Evolutionary conservation across 768 basidiomycete species (phyloP).

Genomic region (Rhizopogon rudus): DNA sequence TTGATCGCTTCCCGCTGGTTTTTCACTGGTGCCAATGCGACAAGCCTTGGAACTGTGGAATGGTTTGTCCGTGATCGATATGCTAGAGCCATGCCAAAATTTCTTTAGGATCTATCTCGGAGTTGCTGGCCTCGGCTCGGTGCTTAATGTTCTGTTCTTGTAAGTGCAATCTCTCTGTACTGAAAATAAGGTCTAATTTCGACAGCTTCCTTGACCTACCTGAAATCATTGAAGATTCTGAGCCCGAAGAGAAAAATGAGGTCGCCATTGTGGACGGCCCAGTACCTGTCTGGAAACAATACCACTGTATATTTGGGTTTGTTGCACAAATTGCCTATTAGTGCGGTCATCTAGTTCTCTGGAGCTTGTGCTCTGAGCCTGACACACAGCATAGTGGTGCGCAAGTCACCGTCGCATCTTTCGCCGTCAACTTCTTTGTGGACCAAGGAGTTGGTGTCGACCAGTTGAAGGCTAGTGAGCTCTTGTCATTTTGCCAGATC

Average conservation of each 20-base stretch:
- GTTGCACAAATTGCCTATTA: conserved; percentile 67
- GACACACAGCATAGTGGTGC: conserved; percentile 38
- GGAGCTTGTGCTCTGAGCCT: neutral
- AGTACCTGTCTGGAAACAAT: conserved; percentile 65
- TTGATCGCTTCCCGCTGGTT: conserved; percentile 74
- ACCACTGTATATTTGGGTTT: conserved; percentile 65
- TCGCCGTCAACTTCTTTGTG: conserved; percentile 64
- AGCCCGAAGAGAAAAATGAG: conserved; percentile 41
- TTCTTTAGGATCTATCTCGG: conserved; percentile 60
- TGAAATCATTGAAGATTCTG: conserved; percentile 66
- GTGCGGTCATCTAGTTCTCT: conserved; percentile 29
- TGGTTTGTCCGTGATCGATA: conserved; percentile 31
- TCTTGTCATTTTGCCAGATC: conserved; percentile 70
- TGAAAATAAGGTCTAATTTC: conserved; percentile 1
- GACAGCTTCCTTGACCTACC: conserved; percentile 57
- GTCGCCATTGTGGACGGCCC: conserved; percentile 35
- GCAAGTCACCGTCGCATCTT: conserved; percentile 59
- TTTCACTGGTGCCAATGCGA: conserved; percentile 60
- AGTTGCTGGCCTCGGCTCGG: conserved; percentile 57
- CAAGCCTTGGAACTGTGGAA: conserved; percentile 60
- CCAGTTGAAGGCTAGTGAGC: conserved; percentile 48
- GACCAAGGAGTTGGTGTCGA: conserved; percentile 54
- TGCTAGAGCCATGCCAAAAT: neutral
- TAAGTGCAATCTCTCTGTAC: conserved; percentile 23
- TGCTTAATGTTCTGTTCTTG: conserved; percentile 62